Evolutionary conservation across 805 yeast genomes (phyloP).

Genomic region (Sporopachydermia quercuum): DNA sequence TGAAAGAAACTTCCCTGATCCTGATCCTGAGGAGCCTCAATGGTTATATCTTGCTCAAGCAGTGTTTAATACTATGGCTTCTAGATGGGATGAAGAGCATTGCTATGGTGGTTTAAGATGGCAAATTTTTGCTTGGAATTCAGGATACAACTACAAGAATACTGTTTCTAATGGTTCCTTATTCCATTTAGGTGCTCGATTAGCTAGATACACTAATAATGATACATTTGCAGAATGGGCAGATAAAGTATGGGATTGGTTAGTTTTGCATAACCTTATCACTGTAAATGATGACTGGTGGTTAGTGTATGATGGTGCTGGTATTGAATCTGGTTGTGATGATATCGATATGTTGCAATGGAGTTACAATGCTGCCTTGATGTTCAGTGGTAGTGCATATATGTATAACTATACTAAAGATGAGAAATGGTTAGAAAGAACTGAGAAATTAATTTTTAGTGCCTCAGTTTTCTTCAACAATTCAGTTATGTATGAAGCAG

Average conservation of each 20-base stretch:
- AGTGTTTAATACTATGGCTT: conserved; percentile 78
- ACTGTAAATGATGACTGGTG: conserved; percentile 24
- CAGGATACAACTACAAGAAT: conserved; percentile 88
- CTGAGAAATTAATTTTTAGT: conserved; percentile 37
- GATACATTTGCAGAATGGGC: conserved; percentile 62
- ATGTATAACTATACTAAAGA: conserved; percentile 49
- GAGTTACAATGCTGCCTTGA: conserved; percentile 62
- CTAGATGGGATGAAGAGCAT: conserved; percentile 61
- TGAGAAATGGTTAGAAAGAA: conserved; percentile 41
- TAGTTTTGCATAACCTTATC: conserved; percentile 37
- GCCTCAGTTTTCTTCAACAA: conserved; percentile 38
- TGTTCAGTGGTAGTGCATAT: conserved; percentile 56
- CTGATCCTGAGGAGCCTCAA: conserved; percentile 41
- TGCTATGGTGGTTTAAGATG: conserved; percentile 91
- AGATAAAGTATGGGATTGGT: conserved; percentile 70
- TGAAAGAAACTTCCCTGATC: conserved; percentile 70
- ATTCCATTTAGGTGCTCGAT: conserved; percentile 75
- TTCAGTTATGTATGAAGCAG: conserved; percentile 60
- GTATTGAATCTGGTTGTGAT: conserved; percentile 39
- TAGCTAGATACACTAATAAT: conserved; percentile 72
- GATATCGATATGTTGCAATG: conserved; percentile 40
- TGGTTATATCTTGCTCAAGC: conserved; percentile 86
- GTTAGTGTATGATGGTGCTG: conserved; percentile 59
- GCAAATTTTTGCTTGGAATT: conserved; percentile 92
- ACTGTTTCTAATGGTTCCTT: conserved; percentile 83